Evolutionary conservation across 768 basidiomycete species (phyloP), one percentile per base, ranked within the genome.

Genomic region (Mycena galopus): DNA sequence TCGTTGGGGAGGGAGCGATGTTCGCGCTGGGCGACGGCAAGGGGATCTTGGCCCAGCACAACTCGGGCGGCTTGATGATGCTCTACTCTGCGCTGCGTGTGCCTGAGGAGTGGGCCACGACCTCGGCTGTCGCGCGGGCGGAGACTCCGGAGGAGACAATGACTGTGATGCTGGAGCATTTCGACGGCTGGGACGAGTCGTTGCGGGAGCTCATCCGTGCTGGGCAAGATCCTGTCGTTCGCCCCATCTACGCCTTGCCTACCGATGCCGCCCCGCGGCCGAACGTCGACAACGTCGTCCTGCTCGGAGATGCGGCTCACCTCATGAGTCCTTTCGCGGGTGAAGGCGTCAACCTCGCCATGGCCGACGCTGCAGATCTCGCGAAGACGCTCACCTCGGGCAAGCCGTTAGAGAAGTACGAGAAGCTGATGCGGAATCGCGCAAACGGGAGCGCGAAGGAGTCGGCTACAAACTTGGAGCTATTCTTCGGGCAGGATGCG

Each of bases 301-400:
- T 73, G 10, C 56, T 81, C 35, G 83, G 83, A n/a, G 84, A 84
- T 50, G 82, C 83, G 1, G 83, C 83, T 9, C 83, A 85, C 67
- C 70, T 81, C 7, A 82, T 85, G 82, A 70, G 77, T 2, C 84
- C 82, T 1, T 84, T 83, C 67, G 80, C 78, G 0, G 83, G 84
- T 4, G 81, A 82, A 23, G 83, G 84, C 11, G 83, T 79, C 61
- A 84, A 85, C 65, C 79, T 79, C 47, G 81, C 81, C 39, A 78
- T 82, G 81, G 59, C 72, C 12, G 81, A 81, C 55, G 81, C 77
- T 8, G 50, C 64, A n/a, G 69, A 70, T 33, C 68, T 73, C 11
- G 72, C 67, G 9, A 64, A 73, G 50, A 42, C 29, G 16, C 67
- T 73, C n/a, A 29, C 33, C 19, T 23, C 51, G 56, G 62, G 69